A percentile compares a stretch with the other conserved stretches of the same genome.
Evolutionary conservation across 1,284 basidiomycete species (phyloP).

Genomic region (Sporisorium reilianum): DNA sequence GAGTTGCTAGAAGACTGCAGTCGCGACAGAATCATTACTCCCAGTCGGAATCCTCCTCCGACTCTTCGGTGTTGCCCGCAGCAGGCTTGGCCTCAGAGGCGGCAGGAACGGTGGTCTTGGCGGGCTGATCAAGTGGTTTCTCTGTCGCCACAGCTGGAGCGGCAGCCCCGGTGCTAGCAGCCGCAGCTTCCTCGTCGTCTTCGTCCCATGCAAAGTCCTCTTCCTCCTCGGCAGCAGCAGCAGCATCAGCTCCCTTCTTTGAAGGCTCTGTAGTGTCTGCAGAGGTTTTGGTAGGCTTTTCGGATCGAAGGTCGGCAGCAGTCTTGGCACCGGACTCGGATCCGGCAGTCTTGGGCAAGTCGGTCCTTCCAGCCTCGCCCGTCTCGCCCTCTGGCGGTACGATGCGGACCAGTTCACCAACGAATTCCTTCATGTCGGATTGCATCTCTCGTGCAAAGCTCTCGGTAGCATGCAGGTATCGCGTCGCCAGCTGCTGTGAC

Average conservation of each 20-base stretch:
- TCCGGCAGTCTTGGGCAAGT: background rate
- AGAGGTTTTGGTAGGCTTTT: background rate
- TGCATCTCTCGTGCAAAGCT: conserved; percentile 56
- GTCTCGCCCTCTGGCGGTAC: conserved; percentile 54
- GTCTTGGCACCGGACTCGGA: conserved; percentile 16
- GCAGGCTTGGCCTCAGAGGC: conserved; percentile 5
- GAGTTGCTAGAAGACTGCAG: too few species aligned
- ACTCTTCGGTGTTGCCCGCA: conserved; percentile 20
- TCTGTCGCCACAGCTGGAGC: conserved; percentile 3
- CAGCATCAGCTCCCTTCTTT: background rate
- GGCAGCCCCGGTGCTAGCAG: conserved; percentile 14
- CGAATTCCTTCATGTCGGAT: conserved; percentile 57
- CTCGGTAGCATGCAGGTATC: conserved; percentile 54
- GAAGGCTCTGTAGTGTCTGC: background rate
- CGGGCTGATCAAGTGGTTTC: background rate
- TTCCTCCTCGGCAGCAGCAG: conserved; percentile 23
- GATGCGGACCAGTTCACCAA: conserved; percentile 56
- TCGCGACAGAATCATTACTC: conserved; percentile 37
- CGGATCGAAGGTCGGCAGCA: background rate
- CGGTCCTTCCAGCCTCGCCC: conserved; percentile 5
- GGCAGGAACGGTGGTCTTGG: background rate
- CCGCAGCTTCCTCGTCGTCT: conserved; percentile 50
- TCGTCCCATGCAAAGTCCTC: conserved; percentile 62
- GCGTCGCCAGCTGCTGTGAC: conserved; percentile 54
- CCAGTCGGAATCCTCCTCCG: conserved; percentile 59